Percentiles rank a stretch among this genome's conserved stretches.
Evolutionary conservation across 2,329 filamentous ascomycete species (phyloP).

Genomic region (Talaromyces sp.): DNA sequence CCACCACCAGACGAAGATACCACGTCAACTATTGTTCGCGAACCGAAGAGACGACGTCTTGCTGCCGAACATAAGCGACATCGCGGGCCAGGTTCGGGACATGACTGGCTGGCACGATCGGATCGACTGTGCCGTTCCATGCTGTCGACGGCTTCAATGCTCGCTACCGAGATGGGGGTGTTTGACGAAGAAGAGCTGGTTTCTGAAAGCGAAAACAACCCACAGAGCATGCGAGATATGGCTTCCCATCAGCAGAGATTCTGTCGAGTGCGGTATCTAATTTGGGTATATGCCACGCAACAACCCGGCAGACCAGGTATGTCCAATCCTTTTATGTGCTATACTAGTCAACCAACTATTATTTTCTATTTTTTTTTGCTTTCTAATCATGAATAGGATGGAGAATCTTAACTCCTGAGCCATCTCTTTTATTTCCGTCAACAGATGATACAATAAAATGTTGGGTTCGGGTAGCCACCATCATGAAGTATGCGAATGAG

Average conservation of each 20-base stretch:
- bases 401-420: no score
- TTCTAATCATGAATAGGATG: neutral
- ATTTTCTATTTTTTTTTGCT: neutral
- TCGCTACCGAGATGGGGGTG: conserved; percentile 15
- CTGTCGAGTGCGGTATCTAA: conserved; percentile 13
- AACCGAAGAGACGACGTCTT: conserved; percentile 10
- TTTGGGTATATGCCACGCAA: conserved; percentile 17
- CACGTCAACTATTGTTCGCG: conserved; percentile 14
- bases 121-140: conserved; percentile 17
- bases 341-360: neutral
- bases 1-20: conserved; percentile 58
- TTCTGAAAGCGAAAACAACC: conserved; percentile 7
- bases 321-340: neutral
- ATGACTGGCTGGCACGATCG: conserved; percentile 16
- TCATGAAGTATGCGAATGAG: conserved; percentile 79
- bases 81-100: conserved; percentile 5
- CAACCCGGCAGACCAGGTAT: conserved; percentile 15
- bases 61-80: no score
- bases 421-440: neutral
- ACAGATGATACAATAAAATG: conserved; percentile 49
- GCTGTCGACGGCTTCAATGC: conserved; percentile 15
- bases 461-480: conserved; percentile 78
- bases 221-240: neutral
- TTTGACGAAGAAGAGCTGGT: conserved; percentile 13
- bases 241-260: conserved; percentile 6